These are phyloP conservation scores for Secale cereale DNA, from an alignment of 176 grass and related monocot species.

Conservation along the genomic window DNA sequence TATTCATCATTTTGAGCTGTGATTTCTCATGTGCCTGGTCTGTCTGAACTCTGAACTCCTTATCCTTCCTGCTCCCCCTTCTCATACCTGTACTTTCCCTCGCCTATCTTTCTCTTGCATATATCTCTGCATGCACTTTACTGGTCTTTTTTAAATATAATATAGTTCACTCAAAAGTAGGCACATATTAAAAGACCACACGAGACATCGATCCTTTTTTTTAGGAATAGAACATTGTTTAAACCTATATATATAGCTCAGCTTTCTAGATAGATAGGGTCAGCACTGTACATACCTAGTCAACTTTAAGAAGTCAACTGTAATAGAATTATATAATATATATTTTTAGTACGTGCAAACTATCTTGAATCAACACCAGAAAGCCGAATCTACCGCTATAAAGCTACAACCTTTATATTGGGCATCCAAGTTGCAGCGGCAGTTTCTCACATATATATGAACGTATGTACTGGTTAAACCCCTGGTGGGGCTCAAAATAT, in stretches of 20 bases:
- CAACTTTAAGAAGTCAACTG: conserved; percentile 32
- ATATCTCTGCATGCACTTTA: conserved; percentile 31
- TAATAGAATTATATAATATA: not conserved
- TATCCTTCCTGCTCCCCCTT: conserved; percentile 34
- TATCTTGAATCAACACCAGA: not conserved
- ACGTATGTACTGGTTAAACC: not conserved
- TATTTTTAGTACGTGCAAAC: not conserved
- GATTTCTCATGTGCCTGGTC: conserved; percentile 46
- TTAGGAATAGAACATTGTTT: conserved; percentile 5
- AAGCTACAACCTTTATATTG: conserved; percentile 6
- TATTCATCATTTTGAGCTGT: conserved; percentile 30
- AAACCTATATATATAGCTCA: not conserved
- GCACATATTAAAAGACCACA: conserved; percentile 12
- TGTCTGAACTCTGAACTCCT: conserved; percentile 46
- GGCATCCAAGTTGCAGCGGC: conserved; percentile 18
- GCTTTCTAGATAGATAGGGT: conserved; percentile 18
- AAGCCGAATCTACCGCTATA: conserved; percentile 6
- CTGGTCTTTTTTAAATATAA: conserved; percentile 23
- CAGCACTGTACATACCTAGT: not conserved
- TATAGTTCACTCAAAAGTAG: conserved; percentile 12
- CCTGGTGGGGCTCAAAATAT: conserved; percentile 6
- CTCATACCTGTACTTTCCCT: conserved; percentile 35
- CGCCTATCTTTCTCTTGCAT: conserved; percentile 20
- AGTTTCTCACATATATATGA: not conserved
- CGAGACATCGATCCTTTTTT: not conserved